Base-by-base conservation (phyloP, 192 early-diverging fungal genomes). In the Mortierella antarctica region DNA sequence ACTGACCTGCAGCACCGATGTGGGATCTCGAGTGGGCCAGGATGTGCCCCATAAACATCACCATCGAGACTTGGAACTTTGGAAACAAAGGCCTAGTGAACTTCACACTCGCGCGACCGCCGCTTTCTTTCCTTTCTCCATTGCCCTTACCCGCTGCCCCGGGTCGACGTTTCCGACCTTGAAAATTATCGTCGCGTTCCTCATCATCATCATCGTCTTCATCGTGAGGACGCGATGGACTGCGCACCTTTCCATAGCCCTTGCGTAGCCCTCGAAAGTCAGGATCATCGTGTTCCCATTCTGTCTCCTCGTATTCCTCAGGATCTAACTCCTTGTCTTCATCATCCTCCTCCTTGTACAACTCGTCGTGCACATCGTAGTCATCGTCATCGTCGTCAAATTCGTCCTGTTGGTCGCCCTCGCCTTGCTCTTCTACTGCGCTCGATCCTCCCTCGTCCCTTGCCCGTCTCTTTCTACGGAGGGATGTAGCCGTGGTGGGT, bases 41-140 rank as follows among this genome's bases (percentile, higher is more conserved):
- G 49, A 94, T 85, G 80, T 92, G 89, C 2, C 90, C 94, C 82
- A 89, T 88, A 2, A 91, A 60, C 13, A 85, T 71, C 10, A 91
- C 57, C 44, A 95, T 76, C 15, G 57, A 46, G 23, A 80, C 31
- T 7, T 67, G 47, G 40, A 72, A 80, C 15, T 57, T 54, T 0
- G 63, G 62, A 39, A 57, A 72, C 5, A 57, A 17, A 50, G 49
- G 17, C 49, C 12, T 17, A 50, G 10, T 56, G 54, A 20, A 14
- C 54, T 9, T 14, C 54, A 21, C 14, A 21, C 21, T 18, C 8
- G 54, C 13, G 7, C 20, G 13, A 56, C 54, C 20, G 21, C 8
- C 13, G 14, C 9, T n/a, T 56, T 21, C 62, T 7, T 46, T 53
- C 9, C 15, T 39, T 17, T 53, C 23, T 40, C n/a, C 63, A n/a